Evolutionary conservation across 306 rosid species (phyloP).

Genomic region (Fragaria nilgerrensis): DNA sequence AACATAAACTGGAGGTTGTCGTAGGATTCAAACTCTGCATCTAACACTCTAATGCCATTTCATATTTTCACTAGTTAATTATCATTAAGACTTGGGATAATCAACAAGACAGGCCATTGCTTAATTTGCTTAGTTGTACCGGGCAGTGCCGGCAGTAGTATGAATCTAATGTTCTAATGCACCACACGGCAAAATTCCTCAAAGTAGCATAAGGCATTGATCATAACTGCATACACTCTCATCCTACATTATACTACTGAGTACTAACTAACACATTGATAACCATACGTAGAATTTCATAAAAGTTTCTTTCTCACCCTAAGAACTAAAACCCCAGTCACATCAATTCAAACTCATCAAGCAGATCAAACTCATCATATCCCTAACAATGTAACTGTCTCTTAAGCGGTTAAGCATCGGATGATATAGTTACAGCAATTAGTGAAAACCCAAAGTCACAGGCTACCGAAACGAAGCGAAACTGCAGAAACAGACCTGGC

Average conservation of each 20-base stretch:
- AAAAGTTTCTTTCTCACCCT: neutral
- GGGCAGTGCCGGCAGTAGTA: neutral
- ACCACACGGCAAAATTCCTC: neutral
- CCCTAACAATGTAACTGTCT: neutral
- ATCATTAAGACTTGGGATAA: neutral
- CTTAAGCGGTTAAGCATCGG: neutral
- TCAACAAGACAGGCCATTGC: neutral
- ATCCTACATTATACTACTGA: neutral
- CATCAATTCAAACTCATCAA: neutral
- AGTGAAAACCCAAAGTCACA: neutral
- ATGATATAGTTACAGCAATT: neutral
- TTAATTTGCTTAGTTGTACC: neutral
- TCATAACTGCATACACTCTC: neutral
- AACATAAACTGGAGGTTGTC: neutral
- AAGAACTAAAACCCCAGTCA: neutral
- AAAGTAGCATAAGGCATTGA: neutral
- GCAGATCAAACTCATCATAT: neutral
- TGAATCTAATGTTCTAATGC: neutral
- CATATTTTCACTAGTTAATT: neutral
- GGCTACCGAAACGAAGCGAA: neutral
- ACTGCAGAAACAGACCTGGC: constrained; percentile 42
- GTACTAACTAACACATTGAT: neutral
- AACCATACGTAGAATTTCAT: too few relatives aligned
- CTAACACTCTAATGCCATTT: neutral
- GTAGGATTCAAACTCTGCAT: neutral